Evolutionary conservation across 495 filamentous ascomycete genomes (phyloP), one percentile per base, ranked within the genome.

Genomic region (Penicillium canescens): DNA sequence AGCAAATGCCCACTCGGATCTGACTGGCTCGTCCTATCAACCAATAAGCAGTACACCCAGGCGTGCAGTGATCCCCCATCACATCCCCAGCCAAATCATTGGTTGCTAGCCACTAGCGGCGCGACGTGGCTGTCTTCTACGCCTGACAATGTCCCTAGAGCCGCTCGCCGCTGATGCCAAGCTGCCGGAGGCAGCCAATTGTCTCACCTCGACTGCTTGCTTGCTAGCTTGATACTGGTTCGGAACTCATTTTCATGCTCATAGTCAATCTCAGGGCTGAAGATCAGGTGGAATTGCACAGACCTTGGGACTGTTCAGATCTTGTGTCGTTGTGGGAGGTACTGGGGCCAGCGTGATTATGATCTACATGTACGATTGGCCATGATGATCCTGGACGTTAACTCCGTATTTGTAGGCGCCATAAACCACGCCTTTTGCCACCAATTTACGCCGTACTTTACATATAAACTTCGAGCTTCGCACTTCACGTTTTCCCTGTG

Each of bases 81-180:
- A 66, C 63, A 66, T 64, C 63, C 38, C 24, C 34, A 3, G 34
- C 3, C 31, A 38, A 52, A 46, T 49, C 26, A 67, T 67, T 67
- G 63, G 63, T 33, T 56, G 41, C 16, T 45, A 36, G 23, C 33
- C 37, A 41, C 56, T 58, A 59, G 52, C 44, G 59, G 33, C 55
- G 41, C 50, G 35, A 43, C 14, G 40, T 49, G 52, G 50, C 46
- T 24, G 46, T 46, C 55, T 14, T 48, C 56, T 26, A 48, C 62
- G 60, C 59, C 60, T 63, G 60, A 60, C 43, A 56, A 49, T 36
- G 44, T 42, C 54, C 60, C 63, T 63, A 42, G 51, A 63, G 54
- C 60, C 63, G 63, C 63, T 57, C 44, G 42, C 53, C 42, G 49
- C 42, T 52, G 24, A 20, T 57, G 61, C 61, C 61, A 61, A 64